These are phyloP conservation scores for Hypoxylon cercidicola DNA, from an alignment of 495 filamentous ascomycete genomes.

Conservation along the genomic window DNA sequence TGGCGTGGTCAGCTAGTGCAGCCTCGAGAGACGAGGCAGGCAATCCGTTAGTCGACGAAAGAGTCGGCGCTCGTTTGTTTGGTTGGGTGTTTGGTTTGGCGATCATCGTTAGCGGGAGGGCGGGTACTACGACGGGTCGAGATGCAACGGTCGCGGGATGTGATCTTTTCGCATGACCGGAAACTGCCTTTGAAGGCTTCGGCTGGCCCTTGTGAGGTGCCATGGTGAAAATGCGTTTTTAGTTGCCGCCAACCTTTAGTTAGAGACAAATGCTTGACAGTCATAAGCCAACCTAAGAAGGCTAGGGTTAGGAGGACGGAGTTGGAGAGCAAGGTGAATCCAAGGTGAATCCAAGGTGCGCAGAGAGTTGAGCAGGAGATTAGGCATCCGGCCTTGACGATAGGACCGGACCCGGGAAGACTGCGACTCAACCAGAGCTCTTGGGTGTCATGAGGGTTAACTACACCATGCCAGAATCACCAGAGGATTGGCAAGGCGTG, in stretches of 20 bases:
- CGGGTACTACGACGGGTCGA: constrained; percentile 50
- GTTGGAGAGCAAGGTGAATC: constrained; percentile 24
- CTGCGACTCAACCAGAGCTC: constrained; percentile 45
- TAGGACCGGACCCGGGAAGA: constrained; percentile 33
- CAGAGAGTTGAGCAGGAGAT: constrained; percentile 28
- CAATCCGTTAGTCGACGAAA: constrained; percentile 42
- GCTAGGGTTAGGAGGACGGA: constrained; percentile 1
- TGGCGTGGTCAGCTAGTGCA: constrained; percentile 38
- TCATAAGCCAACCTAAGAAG: constrained; percentile 11
- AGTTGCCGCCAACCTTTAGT: constrained; percentile 8
- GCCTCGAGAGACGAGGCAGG: constrained; percentile 48
- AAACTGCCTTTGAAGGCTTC: constrained; percentile 38
- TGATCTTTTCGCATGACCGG: constrained; percentile 41
- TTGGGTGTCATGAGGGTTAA: constrained; percentile 31
- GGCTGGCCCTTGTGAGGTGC: constrained; percentile 38
- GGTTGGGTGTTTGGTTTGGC: constrained; percentile 41
- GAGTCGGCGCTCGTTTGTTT: constrained; percentile 19
- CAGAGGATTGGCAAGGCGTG: constrained; percentile 3
- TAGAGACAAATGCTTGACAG: constrained; percentile 2
- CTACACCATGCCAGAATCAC: constrained; percentile 31
- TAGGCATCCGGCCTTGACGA: constrained; percentile 32
- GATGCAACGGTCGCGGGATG: constrained; percentile 13
- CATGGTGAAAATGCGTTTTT: constrained; percentile 30
- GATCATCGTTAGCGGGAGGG: constrained; percentile 53
- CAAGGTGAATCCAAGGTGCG: constrained; percentile 14